phyloP scores from a whole-genome alignment of 2,329 filamentous ascomycete genomes.

The Leptographium radiaticola region DNA sequence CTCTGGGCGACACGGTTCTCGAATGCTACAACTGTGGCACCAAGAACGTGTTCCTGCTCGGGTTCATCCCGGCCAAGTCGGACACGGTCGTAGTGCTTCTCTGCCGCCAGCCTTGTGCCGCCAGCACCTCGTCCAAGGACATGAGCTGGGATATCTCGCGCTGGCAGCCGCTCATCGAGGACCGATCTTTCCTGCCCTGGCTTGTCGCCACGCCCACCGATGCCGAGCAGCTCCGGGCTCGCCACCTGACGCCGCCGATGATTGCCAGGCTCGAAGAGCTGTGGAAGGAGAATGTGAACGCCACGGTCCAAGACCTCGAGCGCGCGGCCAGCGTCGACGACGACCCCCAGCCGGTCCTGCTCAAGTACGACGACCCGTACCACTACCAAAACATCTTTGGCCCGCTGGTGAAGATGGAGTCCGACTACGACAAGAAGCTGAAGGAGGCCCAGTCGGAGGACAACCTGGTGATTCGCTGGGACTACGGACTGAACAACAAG shows the following conservation, averaged over 20 bases:
- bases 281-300: constrained; percentile 90
- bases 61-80: constrained; percentile 96
- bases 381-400: constrained; percentile 99
- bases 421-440: constrained; percentile 96
- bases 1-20: constrained; percentile 86
- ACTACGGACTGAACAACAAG: constrained; percentile 92
- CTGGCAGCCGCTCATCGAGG: constrained; percentile 96
- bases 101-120: constrained; percentile 90
- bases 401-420: constrained; percentile 95
- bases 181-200: constrained; percentile 90
- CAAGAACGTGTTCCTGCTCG: constrained; percentile 96
- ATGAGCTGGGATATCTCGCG: constrained; percentile 99
- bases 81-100: constrained; percentile 95
- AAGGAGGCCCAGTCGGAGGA: constrained; percentile 98
- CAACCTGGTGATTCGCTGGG: constrained; percentile 87
- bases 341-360: constrained; percentile 79
- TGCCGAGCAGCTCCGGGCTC: constrained; percentile 87
- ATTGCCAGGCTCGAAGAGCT: constrained; percentile 95
- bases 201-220: constrained; percentile 82
- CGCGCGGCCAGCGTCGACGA: constrained; percentile 88
- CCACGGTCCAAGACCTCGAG: constrained; percentile 82
- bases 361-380: constrained; percentile 93
- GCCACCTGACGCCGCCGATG: constrained; percentile 84
- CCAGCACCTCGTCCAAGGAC: constrained; percentile 90
- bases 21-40: constrained; percentile 99